These are phyloP conservation scores for Protomyces gravidus DNA, from an alignment of 1,139 yeast genomes.

Conservation along the genomic window DNA sequence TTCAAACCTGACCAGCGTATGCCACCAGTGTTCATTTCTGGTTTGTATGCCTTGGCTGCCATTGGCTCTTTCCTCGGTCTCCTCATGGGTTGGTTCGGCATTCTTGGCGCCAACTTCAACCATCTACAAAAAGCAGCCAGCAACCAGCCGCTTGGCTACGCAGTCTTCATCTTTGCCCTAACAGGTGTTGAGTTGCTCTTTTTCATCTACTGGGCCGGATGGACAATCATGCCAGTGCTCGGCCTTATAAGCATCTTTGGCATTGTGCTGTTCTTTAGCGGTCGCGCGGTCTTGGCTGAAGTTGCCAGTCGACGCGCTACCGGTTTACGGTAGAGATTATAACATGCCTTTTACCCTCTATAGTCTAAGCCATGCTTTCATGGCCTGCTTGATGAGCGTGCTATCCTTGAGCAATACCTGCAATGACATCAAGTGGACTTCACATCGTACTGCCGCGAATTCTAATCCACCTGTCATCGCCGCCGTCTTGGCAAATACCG, in stretches of 20 bases:
- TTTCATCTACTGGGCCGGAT: slow-evolving; percentile 27
- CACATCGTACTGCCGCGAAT: slow-evolving; percentile 33
- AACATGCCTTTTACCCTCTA: neutral
- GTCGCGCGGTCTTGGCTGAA: slow-evolving; percentile 12
- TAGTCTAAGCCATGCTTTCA: neutral
- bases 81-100: slow-evolving; percentile 7
- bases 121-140: slow-evolving; percentile 4
- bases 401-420: neutral
- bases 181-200: slow-evolving; percentile 13
- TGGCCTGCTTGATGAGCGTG: neutral
- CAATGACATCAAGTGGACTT: neutral
- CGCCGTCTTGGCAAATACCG: slow-evolving; percentile 29
- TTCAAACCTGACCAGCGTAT: slow-evolving; percentile 10
- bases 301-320: slow-evolving; percentile 10
- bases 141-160: slow-evolving; percentile 11
- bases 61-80: neutral
- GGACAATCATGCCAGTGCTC: slow-evolving; percentile 15
- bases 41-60: slow-evolving; percentile 7
- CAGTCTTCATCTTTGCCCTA: slow-evolving; percentile 14
- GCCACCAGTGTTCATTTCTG: slow-evolving; percentile 13
- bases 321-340: neutral
- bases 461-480: slow-evolving; percentile 29
- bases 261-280: slow-evolving; percentile 15
- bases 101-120: slow-evolving; percentile 13
- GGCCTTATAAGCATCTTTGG: slow-evolving; percentile 3